Evolutionary conservation across 805 yeast species (phyloP).

Genomic region (Cyberlindnera maclurae): DNA sequence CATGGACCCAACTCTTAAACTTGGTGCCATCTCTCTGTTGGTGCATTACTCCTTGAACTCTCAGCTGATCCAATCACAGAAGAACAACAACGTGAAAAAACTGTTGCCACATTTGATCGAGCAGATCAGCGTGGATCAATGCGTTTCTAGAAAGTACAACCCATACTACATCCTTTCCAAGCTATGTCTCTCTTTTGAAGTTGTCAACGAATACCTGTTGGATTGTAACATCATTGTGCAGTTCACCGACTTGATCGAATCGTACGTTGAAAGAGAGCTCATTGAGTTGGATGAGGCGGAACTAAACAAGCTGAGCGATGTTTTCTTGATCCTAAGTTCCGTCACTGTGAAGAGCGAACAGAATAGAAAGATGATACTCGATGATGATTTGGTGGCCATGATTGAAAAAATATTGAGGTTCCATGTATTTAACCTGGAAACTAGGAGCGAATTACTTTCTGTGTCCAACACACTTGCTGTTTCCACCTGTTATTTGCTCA

Average conservation of each 20-base stretch:
- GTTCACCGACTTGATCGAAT: slow-evolving; percentile 25
- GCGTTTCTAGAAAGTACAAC: slow-evolving; percentile 18
- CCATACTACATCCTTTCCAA: slow-evolving; percentile 30
- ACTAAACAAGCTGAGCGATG: slow-evolving; percentile 28
- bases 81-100: slow-evolving; percentile 13
- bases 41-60: slow-evolving; percentile 18
- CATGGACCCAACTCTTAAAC: slow-evolving; percentile 17
- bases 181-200: slow-evolving; percentile 28
- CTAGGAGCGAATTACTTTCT: slow-evolving; percentile 12
- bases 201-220: slow-evolving; percentile 28
- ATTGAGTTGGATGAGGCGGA: slow-evolving; percentile 19
- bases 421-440: slow-evolving; percentile 23
- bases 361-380: slow-evolving; percentile 28
- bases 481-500: slow-evolving; percentile 47
- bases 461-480: slow-evolving; percentile 28
- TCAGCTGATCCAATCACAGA: slow-evolving; percentile 5
- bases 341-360: slow-evolving; percentile 31
- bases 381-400: slow-evolving; percentile 25
- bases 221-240: slow-evolving; percentile 27
- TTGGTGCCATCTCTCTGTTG: slow-evolving; percentile 15
- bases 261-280: slow-evolving; percentile 10
- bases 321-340: slow-evolving; percentile 31
- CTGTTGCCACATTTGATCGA: slow-evolving; percentile 20
- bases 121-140: slow-evolving; percentile 16
- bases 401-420: slow-evolving; percentile 26